Conservation (phyloP, 2,329 filamentous ascomycete genomes). For the Fusarium goolgardi region DNA sequence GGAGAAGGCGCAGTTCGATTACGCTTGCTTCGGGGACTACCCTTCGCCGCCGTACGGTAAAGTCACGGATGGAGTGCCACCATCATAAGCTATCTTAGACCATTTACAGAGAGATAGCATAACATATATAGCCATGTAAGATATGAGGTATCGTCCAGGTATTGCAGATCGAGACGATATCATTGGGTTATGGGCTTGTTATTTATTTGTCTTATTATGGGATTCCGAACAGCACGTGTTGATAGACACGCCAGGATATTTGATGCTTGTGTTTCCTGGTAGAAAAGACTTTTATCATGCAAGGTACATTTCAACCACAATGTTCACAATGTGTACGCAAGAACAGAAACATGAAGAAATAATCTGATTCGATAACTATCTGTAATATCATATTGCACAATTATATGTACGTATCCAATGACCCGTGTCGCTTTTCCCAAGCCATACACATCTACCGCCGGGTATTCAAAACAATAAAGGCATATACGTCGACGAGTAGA, state of each 20-base stretch:
- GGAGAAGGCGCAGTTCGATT: slow-evolving; percentile 69
- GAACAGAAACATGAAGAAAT: slow-evolving; percentile 17
- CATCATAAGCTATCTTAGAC: slow-evolving; percentile 35
- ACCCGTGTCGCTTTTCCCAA: slow-evolving; percentile 41
- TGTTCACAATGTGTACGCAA: not conserved
- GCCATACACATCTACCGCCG: slow-evolving; percentile 39
- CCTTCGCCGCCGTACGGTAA: slow-evolving; percentile 52
- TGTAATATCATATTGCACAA: slow-evolving; percentile 35
- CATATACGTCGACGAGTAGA: slow-evolving; percentile 19
- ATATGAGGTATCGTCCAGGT: slow-evolving; percentile 2
- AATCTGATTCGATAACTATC: slow-evolving; percentile 37
- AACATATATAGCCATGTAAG: slow-evolving; percentile 3
- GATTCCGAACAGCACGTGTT: not conserved
- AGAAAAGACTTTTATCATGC: not conserved
- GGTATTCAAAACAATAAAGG: slow-evolving; percentile 42
- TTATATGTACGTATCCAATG: slow-evolving; percentile 32
- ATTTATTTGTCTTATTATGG: not conserved
- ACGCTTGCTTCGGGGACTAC: slow-evolving; percentile 72
- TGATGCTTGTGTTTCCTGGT: not conserved
- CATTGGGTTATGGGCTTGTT: not conserved
- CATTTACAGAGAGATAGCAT: not conserved
- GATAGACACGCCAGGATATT: not conserved
- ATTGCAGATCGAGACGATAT: not conserved
- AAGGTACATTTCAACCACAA: too few species aligned
- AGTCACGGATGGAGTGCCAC: slow-evolving; percentile 55